Base-by-base conservation (phyloP, 2,329 filamentous ascomycete genomes). In the Erysiphe pulchra region DNA sequence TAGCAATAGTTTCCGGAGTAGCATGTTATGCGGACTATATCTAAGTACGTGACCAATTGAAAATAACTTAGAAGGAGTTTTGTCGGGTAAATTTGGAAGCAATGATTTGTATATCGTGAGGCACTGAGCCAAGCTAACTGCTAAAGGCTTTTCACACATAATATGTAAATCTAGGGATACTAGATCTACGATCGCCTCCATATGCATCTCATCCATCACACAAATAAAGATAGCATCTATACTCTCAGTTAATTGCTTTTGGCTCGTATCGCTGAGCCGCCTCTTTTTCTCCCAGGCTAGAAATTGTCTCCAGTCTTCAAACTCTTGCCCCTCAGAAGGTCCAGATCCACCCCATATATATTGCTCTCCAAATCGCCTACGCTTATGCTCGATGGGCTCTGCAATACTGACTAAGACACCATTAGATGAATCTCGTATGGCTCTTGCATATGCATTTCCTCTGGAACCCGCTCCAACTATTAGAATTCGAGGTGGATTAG, bases 121-220 rank as follows among this genome's bases (percentile, higher is more conserved):
- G 57, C 85, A 94, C 54, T 90, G 84, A 16, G 68, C 60, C 28
- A 95, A 64, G 0, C 73, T 79, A 18, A 83, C 84, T 0, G 85
- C 83, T 46, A 98, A 64, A 2, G 90, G 90, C 63, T 98, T 98
- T 66, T 98, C 90, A 59, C 85, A 92, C 68, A 94, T 81, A 51
- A 95, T 75, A 59, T 94, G 85, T 42, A 94, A 63, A 2, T 66
- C 71, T 65, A 77, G 62, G 12, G 71, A 71, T 1, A 80, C 77
- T 45, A 93, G 67, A 1, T 74, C 80, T 39, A 77, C 68, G 18
- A 93, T 71, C 42, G 87, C 83, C 47, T 85, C 77, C 44, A 75
- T 75, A 60, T 98, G 90, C 63, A 82, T 77, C 61, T 92, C 81
- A 60, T 98, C 90, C 10, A 87, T 68, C 2, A 92, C 84, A 59